Percentiles rank a stretch among this genome's conserved stretches.
Evolutionary conservation across 108 stramenopile species (phyloP).

Genomic region (Cyclotella sp.): DNA sequence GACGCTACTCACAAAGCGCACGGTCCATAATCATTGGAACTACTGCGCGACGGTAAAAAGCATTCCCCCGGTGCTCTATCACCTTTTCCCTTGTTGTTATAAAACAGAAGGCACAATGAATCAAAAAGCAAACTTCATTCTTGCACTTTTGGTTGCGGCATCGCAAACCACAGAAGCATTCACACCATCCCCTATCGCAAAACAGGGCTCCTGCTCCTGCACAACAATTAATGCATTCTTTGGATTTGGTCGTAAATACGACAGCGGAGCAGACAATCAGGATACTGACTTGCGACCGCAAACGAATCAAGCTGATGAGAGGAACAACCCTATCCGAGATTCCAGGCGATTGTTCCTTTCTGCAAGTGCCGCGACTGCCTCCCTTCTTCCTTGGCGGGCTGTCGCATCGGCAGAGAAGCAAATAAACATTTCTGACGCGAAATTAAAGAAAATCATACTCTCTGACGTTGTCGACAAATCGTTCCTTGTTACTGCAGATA

Average conservation of each 20-base stretch:
- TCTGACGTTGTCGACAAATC: constrained; percentile 71
- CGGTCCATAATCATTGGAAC: too few relatives aligned
- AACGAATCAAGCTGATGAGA: neutral
- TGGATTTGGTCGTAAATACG: neutral
- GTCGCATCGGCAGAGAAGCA: constrained; percentile 40
- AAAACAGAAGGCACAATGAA: constrained; percentile 1
- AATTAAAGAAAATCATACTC: constrained; percentile 63
- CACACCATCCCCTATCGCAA: constrained; percentile 1
- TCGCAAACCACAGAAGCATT: neutral
- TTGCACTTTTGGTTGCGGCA: neutral
- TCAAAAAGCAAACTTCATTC: neutral
- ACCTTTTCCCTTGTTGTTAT: neutral
- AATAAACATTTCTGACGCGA: constrained; percentile 60
- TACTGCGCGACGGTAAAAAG: neutral
- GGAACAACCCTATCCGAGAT: constrained; percentile 2
- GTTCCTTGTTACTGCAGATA: constrained; percentile 76
- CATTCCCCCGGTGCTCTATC: neutral
- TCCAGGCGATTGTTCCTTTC: constrained; percentile 39
- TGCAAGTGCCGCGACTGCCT: constrained; percentile 34
- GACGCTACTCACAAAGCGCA: too few relatives aligned
- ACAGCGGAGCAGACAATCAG: neutral
- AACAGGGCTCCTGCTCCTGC: neutral
- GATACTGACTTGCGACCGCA: neutral
- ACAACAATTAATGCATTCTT: constrained; percentile 6
- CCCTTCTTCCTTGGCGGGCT: constrained; percentile 31